A percentile compares a stretch with the other conserved stretches of the same genome.
Conservation (phyloP, 73 alveolate genomes). For the Stentor coeruleus region DNA sequence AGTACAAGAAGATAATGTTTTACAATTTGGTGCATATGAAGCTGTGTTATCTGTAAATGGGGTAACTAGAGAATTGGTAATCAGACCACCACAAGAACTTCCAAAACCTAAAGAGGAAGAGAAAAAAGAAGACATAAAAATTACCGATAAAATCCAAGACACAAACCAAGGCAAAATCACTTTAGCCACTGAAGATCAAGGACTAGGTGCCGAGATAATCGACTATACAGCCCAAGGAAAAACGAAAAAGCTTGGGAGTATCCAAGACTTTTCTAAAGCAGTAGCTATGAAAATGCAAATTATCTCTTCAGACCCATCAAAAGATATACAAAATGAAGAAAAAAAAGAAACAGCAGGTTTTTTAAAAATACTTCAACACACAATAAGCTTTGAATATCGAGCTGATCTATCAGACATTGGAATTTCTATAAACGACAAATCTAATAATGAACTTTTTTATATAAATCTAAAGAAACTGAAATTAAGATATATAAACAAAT, state of each 20-base stretch:
- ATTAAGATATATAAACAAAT: too few relatives aligned
- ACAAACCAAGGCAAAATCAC: too few relatives aligned
- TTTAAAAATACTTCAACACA: too few relatives aligned
- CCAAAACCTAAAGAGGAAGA: background rate
- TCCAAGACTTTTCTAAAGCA: background rate
- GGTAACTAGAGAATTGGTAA: background rate
- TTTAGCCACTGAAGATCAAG: too few relatives aligned
- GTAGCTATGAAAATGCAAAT: background rate
- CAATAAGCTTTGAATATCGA: too few relatives aligned
- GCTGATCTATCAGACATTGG: too few relatives aligned
- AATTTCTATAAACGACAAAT: constrained; percentile 55
- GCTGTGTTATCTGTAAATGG: too few relatives aligned
- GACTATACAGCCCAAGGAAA: background rate
- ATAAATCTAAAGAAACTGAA: background rate
- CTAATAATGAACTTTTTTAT: constrained; percentile 60
- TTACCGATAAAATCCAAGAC: too few relatives aligned
- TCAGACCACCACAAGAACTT: too few relatives aligned
- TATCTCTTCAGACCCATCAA: background rate
- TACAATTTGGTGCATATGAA: too few relatives aligned
- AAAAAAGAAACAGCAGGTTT: constrained; percentile 31
- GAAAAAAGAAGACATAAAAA: background rate
- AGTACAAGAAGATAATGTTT: too few relatives aligned
- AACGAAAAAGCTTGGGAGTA: background rate
- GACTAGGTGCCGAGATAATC: too few relatives aligned
- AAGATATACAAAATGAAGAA: background rate